phyloP scores from a whole-genome alignment of 2,329 filamentous ascomycete species.

The Cladosporium sp. region DNA sequence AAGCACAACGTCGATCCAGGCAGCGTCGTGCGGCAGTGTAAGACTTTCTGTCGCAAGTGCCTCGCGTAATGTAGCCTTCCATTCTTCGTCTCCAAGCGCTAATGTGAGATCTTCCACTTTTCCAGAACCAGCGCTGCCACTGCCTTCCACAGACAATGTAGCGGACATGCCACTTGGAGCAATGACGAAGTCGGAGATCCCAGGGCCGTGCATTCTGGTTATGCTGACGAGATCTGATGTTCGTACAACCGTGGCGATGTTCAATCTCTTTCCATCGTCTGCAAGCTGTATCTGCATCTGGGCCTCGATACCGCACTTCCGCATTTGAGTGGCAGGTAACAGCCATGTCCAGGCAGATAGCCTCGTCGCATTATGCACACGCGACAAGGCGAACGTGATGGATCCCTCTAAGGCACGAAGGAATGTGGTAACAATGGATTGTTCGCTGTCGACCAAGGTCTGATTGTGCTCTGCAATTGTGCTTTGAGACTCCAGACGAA shows the following conservation, averaged over 20 bases:
- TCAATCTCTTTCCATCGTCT: slow-evolving; percentile 21
- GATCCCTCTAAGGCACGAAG: slow-evolving; percentile 28
- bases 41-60: slow-evolving; percentile 25
- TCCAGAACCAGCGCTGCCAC: neutral
- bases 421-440: slow-evolving; percentile 14
- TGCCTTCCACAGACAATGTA: neutral
- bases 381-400: slow-evolving; percentile 20
- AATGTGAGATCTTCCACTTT: neutral
- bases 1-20: slow-evolving; percentile 15
- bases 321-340: neutral
- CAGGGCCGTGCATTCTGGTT: neutral
- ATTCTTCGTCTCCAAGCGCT: slow-evolving; percentile 6
- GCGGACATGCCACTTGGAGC: slow-evolving; percentile 8
- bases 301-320: neutral
- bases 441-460: neutral
- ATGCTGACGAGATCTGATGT: slow-evolving; percentile 14
- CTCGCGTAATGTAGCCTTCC: slow-evolving; percentile 22
- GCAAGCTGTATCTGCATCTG: slow-evolving; percentile 20
- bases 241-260: slow-evolving; percentile 16
- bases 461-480: slow-evolving; percentile 8
- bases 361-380: slow-evolving; percentile 8
- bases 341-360: slow-evolving; percentile 24
- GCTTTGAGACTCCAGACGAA: neutral
- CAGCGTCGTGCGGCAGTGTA: neutral
- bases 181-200: neutral